phyloP scores from a whole-genome alignment of 129 eudicot species.

The Apium graveolens region DNA sequence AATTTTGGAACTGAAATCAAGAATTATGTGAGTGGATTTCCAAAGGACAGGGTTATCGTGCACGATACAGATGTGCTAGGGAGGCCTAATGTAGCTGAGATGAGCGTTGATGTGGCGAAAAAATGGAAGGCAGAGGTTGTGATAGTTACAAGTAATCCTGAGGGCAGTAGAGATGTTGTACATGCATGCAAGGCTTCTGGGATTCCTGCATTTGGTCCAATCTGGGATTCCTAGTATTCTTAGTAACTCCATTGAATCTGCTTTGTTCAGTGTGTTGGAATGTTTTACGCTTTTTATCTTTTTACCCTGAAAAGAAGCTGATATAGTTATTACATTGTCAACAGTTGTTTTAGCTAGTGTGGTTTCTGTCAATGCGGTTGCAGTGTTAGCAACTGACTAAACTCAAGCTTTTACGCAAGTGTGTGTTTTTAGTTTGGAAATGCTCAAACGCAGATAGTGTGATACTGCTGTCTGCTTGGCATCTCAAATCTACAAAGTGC shows the following conservation, averaged over 20 bases:
- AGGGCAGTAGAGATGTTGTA: constrained; percentile 3
- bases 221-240: constrained; percentile 11
- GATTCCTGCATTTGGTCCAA: constrained; percentile 8
- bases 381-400: neutral
- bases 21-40: neutral
- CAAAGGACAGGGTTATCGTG: neutral
- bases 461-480: neutral
- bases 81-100: constrained; percentile 5
- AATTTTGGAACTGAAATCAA: neutral
- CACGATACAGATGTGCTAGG: constrained; percentile 10
- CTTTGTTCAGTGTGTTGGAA: no score
- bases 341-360: neutral
- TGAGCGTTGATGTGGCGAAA: neutral
- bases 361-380: neutral
- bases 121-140: constrained; percentile 7
- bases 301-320: neutral
- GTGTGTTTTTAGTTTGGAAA: neutral
- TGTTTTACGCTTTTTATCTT: no score
- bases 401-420: constrained; percentile 3
- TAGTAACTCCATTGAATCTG: no score
- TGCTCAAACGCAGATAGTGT: neutral
- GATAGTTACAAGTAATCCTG: constrained; percentile 12
- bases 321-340: neutral
- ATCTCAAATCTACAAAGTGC: neutral
- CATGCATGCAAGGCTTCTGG: constrained; percentile 12